Base-by-base conservation (phyloP, 495 filamentous ascomycete genomes). In the Podospora bellae-mahoneyi region DNA sequence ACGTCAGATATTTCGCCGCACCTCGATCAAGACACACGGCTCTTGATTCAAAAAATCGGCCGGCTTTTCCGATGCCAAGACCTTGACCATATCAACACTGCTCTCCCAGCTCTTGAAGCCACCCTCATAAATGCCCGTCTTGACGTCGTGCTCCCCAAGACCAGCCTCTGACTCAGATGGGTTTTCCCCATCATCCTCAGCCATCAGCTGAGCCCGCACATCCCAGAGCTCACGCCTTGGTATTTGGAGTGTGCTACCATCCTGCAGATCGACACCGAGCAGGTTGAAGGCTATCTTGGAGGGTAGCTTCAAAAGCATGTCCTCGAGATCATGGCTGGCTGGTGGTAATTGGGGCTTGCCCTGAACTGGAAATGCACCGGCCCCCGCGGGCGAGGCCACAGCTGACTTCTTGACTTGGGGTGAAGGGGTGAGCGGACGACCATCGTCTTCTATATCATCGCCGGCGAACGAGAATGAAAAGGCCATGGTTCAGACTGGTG, bases 81-180 rank as follows among this genome's bases (percentile, higher is more conserved):
- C 85, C 72, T 85, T 90, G 18, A 92, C 93, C 20, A 99, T 80
- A 79, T 98, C 95, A 64, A 96, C 79, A 13, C 91, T 89, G 80
- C 95, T 97, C 79, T 99, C 95, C 95, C 95, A 99, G 70, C 92
- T 97, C 82, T 99, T 98, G 79, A 97, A 94, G n/a, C 95, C 95
- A 53, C 95, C 95, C 77, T 99, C 95, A 77, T 99, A 99, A 73
- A 97, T 88, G 69, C 91, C 90, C 15, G 92, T 91, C 76, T 88
- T 91, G 73, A 99, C 88, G 75, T 99, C 95, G 67, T 91, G 89
- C 73, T 91, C 83, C 39, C 89, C 92, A 10, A 95, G 82, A 23
- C 88, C 88, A 20, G 86, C 77, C 44, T 79, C 76, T 10, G 76
- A 67, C 55, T 80, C 81, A 58, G 73, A 73, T 3, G 67, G 69